Evolutionary conservation across 345 rosid species (phyloP), one percentile per base, ranked within the genome.

Genomic region (Abelmoschus esculentus): DNA sequence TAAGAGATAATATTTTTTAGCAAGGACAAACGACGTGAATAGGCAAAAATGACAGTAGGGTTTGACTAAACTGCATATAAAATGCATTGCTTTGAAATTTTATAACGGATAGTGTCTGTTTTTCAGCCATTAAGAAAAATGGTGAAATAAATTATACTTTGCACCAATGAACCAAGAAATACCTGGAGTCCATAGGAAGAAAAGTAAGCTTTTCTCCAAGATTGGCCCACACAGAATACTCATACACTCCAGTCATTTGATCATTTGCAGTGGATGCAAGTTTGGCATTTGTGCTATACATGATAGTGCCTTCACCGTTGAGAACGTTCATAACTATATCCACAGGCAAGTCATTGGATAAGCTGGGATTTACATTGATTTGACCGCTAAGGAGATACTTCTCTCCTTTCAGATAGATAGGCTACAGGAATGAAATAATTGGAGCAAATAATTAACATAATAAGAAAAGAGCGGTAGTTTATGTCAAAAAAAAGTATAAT

Each of bases 371-470:
- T 38, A 90, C 70, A 79, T 73, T 80, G 74, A 93, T 81, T 62
- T 83, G 76, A 77, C 97, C 98, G 74, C 77, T 84, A 65, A 93
- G 85, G 63, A 82, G 92, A 80, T 89, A 93, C 81, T 86, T 93
- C 81, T 89, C 98, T 62, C 96, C 98, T 80, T 85, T 90, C 64
- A 93, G 79, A 79, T 82, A 74, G 83, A 90, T 74, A 78, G 96
- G 89, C 98, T 93, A 80, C 78, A 78, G 19, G 73, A 65, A 66
- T 46, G 22, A 66, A 49, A 66, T 47, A n/a, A 66, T 14, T 47
- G 40, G 9, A 49, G 44, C 54, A 18, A 38, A 44, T 31, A 66
- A 13, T 56, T 65, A 64, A 61, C 54, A 22, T 18, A 60, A 4
- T 19, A 63, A 32, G 64, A 72, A 49, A 63, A 40, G 18, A 64